Evolutionary conservation across 1,139 yeast species (phyloP), one percentile per base, ranked within the genome.

Genomic region (Blastobotrys ciferrii): DNA sequence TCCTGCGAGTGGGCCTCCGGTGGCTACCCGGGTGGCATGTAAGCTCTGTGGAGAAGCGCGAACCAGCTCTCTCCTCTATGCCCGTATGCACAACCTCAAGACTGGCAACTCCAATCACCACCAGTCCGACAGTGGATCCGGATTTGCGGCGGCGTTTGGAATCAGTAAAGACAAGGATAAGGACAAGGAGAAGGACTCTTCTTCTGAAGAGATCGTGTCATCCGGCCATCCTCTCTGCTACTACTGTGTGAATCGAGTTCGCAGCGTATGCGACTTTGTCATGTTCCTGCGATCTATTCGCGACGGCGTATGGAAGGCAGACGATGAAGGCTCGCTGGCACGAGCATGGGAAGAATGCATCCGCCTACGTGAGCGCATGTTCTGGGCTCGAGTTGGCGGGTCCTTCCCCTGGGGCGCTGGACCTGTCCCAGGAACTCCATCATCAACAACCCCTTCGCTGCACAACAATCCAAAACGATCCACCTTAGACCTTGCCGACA

Each of bases 341-440:
- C 81, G 87, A 84, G 78, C 80, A 2, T 82, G 87, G 86, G 69
- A 75, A 19, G 86, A 81, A 58, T 65, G 81, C 42, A 70, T 77
- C 33, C 72, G 79, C 55, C 64, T 82, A 19, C 73, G 85, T 50
- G 76, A 77, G 28, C 77, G 80, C 54, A 74, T 89, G 57, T 87
- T 85, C 67, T 91, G 95, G 92, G 76, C 94, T n/a, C 81, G 88
- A 56, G 67, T 84, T 28, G 98, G 98, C 1, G 72, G 67, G 7
- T 53, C 58, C 9, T 63, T 61, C 47, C 51, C 57, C 28, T 36
- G 40, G 40, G 40, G 40, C 19, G 25, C 40, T 4, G 40, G 40
- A 12, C 40, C 40, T 6, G 19, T 36, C 4, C 40, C 40, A 5
- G 28, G 28, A 5, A 36, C 40, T 9, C 40, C 40, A 7, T 17